Evolutionary conservation across 129 eudicot genomes (phyloP).

Genomic region (Solidago caesia): DNA sequence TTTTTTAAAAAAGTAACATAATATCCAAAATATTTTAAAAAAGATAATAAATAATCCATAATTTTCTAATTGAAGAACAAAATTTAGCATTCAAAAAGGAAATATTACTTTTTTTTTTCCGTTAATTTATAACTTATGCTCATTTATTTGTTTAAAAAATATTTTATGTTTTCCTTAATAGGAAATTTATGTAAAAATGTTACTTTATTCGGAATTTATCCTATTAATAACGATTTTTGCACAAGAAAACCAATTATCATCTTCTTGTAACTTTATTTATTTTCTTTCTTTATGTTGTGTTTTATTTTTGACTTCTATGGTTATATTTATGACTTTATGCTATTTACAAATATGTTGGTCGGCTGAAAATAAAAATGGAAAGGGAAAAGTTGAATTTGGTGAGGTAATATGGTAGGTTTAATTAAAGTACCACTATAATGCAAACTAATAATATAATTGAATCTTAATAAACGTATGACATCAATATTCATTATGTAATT

Average conservation of each 20-base stretch:
- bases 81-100: too few relatives aligned
- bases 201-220: too few relatives aligned
- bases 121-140: too few relatives aligned
- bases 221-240: neutral
- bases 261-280: neutral
- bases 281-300: neutral
- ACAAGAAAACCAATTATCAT: neutral
- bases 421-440: neutral
- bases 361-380: conserved; percentile 10
- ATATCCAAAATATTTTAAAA: too few relatives aligned
- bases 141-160: too few relatives aligned
- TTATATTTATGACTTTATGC: conserved; percentile 7
- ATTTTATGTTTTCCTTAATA: too few relatives aligned
- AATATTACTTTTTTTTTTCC: too few relatives aligned
- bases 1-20: too few relatives aligned
- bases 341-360: conserved; percentile 22
- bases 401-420: conserved; percentile 12
- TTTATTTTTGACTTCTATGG: conserved; percentile 21
- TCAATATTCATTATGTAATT: neutral
- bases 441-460: too few relatives aligned
- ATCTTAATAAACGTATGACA: neutral
- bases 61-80: too few relatives aligned
- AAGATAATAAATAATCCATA: too few relatives aligned
- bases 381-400: conserved; percentile 13
- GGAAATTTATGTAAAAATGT: too few relatives aligned